Evolutionary conservation across 1,139 yeast species (phyloP), one percentile per base, ranked within the genome.

Genomic region (Zygoascus sp.): DNA sequence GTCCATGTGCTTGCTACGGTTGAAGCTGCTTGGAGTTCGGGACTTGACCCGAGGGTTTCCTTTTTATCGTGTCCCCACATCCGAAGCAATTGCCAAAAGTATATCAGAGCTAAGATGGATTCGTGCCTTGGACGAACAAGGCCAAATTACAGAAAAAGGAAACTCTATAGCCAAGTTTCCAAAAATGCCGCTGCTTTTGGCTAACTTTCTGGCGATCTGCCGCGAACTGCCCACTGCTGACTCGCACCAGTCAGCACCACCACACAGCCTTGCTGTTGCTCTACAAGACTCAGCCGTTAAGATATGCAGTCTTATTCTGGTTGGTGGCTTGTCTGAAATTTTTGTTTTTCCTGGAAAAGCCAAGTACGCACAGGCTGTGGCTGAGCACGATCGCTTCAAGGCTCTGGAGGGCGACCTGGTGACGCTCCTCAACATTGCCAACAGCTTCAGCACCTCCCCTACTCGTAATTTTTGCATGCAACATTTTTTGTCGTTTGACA

Each of bases 341-440:
- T 83, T 85, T 64, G 82, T 84, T 39, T 79, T 25, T 92, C 63
- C 95, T 95, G 7, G 80, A 81, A 0, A 75, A 78, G 50, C 87
- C 86, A 27, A 75, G 80, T 55, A 83, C 8, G 6, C 83, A 64
- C 74, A 81, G 52, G 88, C 92, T 3, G 92, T 84, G 64, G 81
- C 82, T 10, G 56, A 51, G 28, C 63, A 60, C 48, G 81, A 83
- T 61, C 74, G 79, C 68, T 72, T 78, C 42, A 83, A 84, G 66
- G 94, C 92, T 1, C 88, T 83, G 57, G 94, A 86, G 58, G 96
- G 97, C 50, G 97, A 89, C 65, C 95, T 86, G 64, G 70, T 89
- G 53, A 85, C 96, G 0, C 65, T 88, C 54, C 69, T 88, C 52
- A 88, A 88, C 60, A 94, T 87, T 5, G 88, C 74, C 60, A 81